Evolutionary conservation across 805 yeast species (phyloP).

Genomic region (Kurtzmaniella cleridarum): DNA sequence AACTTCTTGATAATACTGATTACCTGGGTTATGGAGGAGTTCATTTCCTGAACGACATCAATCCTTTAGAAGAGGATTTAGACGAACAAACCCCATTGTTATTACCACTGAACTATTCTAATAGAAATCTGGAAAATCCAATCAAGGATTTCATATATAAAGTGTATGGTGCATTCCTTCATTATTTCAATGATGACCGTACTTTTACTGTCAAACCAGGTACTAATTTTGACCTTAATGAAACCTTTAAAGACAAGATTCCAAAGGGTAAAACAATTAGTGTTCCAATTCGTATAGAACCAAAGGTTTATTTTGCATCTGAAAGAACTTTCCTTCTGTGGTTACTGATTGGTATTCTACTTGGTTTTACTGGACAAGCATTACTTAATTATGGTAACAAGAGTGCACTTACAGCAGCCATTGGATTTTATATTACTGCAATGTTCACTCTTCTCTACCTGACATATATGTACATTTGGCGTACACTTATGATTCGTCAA

Average conservation of each 20-base stretch:
- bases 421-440: slow-evolving; percentile 82
- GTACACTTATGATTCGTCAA: slow-evolving; percentile 77
- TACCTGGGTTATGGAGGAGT: slow-evolving; percentile 29
- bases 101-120: slow-evolving; percentile 30
- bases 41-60: slow-evolving; percentile 40
- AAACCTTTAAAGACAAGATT: slow-evolving; percentile 48
- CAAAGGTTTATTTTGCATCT: slow-evolving; percentile 97
- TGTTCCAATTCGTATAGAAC: slow-evolving; percentile 95
- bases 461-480: slow-evolving; percentile 66
- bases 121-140: slow-evolving; percentile 23
- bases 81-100: slow-evolving; percentile 40
- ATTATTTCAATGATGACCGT: slow-evolving; percentile 40
- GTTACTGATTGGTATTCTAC: slow-evolving; percentile 84
- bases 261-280: slow-evolving; percentile 88
- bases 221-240: slow-evolving; percentile 39
- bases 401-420: slow-evolving; percentile 69
- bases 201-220: slow-evolving; percentile 41
- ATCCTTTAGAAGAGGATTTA: slow-evolving; percentile 47
- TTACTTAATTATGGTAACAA: slow-evolving; percentile 78
- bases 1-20: slow-evolving; percentile 33
- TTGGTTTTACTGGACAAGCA: slow-evolving; percentile 86
- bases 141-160: slow-evolving; percentile 26
- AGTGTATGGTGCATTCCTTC: slow-evolving; percentile 31
- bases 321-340: slow-evolving; percentile 93
- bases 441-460: slow-evolving; percentile 69